Conservation (phyloP, 306 rosid species). For the Trifolium dubium region DNA sequence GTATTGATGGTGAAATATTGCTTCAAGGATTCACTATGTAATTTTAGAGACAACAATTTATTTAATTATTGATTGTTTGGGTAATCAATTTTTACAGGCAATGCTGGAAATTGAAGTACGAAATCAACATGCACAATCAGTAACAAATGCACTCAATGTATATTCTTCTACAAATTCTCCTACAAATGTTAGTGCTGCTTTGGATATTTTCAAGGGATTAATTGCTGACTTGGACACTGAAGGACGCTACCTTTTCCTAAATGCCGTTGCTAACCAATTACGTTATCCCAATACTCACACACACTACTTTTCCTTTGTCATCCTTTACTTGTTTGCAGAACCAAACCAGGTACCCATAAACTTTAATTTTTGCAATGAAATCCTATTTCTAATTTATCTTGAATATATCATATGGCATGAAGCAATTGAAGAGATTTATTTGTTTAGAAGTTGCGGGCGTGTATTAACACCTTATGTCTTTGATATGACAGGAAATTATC, state of each 20-base stretch:
- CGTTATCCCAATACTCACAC: conserved; percentile 98
- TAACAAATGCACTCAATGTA: conserved; percentile 45
- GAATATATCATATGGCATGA: neutral
- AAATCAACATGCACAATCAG: conserved; percentile 72
- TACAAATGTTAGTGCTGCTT: conserved; percentile 75
- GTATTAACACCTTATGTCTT: conserved; percentile 1
- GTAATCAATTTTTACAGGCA: conserved; percentile 59
- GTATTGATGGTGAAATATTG: too few relatives aligned
- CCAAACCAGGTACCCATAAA: conserved; percentile 69
- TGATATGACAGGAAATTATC: conserved; percentile 77
- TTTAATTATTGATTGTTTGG: neutral
- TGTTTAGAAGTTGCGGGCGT: neutral
- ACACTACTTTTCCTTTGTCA: conserved; percentile 93
- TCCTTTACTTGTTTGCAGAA: conserved; percentile 89
- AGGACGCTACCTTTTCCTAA: conserved; percentile 97
- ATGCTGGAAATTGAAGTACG: conserved; percentile 89
- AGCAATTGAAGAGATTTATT: neutral
- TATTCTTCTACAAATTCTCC: conserved; percentile 46
- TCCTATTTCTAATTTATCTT: neutral
- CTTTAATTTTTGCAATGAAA: neutral
- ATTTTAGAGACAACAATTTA: too few relatives aligned
- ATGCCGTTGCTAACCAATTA: conserved; percentile 96
- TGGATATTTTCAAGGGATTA: conserved; percentile 84
- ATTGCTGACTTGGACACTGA: conserved; percentile 85
- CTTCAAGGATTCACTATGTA: too few relatives aligned